Evolutionary conservation across 2,329 filamentous ascomycete genomes (phyloP).

Genomic region (Fusarium concolor): DNA sequence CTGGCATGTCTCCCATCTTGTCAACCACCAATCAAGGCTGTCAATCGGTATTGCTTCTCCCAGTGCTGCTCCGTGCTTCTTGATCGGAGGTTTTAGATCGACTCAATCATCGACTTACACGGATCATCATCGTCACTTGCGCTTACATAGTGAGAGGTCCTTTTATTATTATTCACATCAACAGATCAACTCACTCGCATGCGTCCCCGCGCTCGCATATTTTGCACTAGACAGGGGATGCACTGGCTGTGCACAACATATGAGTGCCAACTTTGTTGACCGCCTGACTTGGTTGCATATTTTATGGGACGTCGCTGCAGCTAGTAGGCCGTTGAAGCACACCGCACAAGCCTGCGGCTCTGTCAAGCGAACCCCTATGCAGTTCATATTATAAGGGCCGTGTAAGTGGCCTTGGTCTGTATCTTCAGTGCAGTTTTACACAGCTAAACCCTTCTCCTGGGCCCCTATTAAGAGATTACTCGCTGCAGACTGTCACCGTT

Average conservation of each 20-base stretch:
- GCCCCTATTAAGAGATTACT: constrained; percentile 31
- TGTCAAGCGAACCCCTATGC: constrained; percentile 46
- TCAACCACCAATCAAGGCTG: constrained; percentile 38
- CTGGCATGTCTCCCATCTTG: constrained; percentile 16
- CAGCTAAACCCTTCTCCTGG: constrained; percentile 19
- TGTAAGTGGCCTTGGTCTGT: constrained; percentile 36
- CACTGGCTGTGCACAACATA: constrained; percentile 39
- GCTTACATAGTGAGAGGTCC: constrained; percentile 8
- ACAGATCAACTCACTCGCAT: constrained; percentile 18
- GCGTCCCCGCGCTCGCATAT: constrained; percentile 35
- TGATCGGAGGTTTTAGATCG: constrained; percentile 22
- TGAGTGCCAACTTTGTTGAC: constrained; percentile 44
- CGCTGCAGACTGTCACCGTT: constrained; percentile 13
- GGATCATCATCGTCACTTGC: constrained; percentile 20
- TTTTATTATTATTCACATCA: neutral
- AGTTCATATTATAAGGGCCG: constrained; percentile 41
- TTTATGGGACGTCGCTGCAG: constrained; percentile 49
- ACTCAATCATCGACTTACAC: constrained; percentile 37
- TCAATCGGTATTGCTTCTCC: constrained; percentile 36
- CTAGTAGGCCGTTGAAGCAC: constrained; percentile 45
- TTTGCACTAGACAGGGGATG: constrained; percentile 42
- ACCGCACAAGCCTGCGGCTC: constrained; percentile 47
- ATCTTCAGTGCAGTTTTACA: constrained; percentile 12
- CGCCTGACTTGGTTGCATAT: constrained; percentile 48
- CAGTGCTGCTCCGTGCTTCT: constrained; percentile 42